A percentile compares a stretch with the other conserved stretches of the same genome.
Conservation (phyloP, 2,329 filamentous ascomycete species). For the Arthrinium phaeospermum region DNA sequence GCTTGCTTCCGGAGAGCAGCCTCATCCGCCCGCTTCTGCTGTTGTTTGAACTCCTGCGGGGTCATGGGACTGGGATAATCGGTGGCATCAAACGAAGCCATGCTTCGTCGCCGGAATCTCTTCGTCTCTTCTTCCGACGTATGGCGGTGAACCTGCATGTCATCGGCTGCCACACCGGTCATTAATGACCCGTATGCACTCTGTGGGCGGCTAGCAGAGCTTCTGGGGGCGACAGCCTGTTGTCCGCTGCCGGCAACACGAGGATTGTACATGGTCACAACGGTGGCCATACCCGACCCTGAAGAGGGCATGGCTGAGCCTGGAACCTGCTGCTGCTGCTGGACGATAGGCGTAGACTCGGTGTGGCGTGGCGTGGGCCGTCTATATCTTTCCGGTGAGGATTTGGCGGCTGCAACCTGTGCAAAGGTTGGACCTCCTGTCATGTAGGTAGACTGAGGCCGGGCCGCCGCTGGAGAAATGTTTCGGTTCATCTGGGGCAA, state of each 20-base stretch:
- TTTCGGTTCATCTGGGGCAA: conserved; percentile 50
- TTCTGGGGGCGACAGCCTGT: conserved; percentile 38
- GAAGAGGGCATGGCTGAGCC: conserved; percentile 56
- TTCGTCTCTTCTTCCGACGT: conserved; percentile 70
- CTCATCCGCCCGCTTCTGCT: conserved; percentile 27
- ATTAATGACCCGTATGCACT: conserved; percentile 53
- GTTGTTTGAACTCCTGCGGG: conserved; percentile 42
- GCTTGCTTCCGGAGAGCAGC: conserved; percentile 40
- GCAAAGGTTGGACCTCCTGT: conserved; percentile 57
- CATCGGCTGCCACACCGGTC: conserved; percentile 65
- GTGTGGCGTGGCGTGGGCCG: conserved; percentile 64
- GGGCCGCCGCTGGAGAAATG: conserved; percentile 44
- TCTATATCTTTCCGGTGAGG: conserved; percentile 83
- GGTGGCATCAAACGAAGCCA: conserved; percentile 67
- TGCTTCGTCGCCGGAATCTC: conserved; percentile 81
- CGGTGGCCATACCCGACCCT: conserved; percentile 58
- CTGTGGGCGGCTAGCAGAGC: conserved; percentile 50
- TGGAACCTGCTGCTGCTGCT: conserved; percentile 35
- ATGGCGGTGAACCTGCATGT: conserved; percentile 67
- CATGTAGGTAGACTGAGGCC: conserved; percentile 50
- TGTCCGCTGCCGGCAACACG: conserved; percentile 43
- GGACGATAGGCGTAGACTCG: conserved; percentile 48
- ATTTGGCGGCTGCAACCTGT: conserved; percentile 66
- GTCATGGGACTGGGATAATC: conserved; percentile 47
- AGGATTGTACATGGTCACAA: conserved; percentile 61